A percentile compares a stretch with the other conserved stretches of the same genome.
phyloP scores from a whole-genome alignment of 2,329 filamentous ascomycete species.

The Diaporthe vexans region DNA sequence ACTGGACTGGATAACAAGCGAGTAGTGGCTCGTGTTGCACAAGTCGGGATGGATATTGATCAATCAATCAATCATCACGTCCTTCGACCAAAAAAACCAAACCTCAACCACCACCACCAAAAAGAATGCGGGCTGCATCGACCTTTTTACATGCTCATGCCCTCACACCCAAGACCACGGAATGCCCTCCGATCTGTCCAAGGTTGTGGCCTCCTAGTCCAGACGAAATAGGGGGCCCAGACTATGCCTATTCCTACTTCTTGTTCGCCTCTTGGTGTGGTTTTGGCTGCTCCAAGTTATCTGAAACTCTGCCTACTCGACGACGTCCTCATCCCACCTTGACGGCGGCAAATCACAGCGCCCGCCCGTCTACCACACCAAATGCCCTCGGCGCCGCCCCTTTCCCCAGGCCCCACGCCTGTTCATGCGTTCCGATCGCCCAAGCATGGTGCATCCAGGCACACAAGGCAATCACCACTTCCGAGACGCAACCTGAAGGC shows the following conservation, averaged over 20 bases:
- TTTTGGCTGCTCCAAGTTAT: constrained; percentile 27
- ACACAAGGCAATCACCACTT: constrained; percentile 28
- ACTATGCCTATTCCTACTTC: constrained; percentile 17
- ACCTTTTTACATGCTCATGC: constrained; percentile 32
- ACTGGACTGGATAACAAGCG: neutral
- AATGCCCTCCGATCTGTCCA: constrained; percentile 7
- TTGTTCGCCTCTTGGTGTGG: constrained; percentile 19
- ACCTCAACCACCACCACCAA: neutral
- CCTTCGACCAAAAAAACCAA: no score
- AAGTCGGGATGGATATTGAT: neutral
- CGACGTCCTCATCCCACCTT: constrained; percentile 33
- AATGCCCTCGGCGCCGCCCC: constrained; percentile 19
- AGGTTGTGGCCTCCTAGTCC: constrained; percentile 28
- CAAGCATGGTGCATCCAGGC: constrained; percentile 28
- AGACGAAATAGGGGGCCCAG: constrained; percentile 33
- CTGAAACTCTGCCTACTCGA: constrained; percentile 35
- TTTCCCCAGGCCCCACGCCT: constrained; percentile 21
- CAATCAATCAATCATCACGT: neutral
- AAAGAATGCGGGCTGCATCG: neutral
- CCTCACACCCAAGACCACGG: constrained; percentile 9
- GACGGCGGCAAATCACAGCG: constrained; percentile 25
- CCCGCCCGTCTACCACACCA: constrained; percentile 17
- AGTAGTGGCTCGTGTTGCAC: no score
- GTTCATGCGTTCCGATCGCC: constrained; percentile 3
- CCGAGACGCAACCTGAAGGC: constrained; percentile 24